Evolutionary conservation across 2,329 filamentous ascomycete genomes (phyloP).

Genomic region (Gliomastix tumulicola): DNA sequence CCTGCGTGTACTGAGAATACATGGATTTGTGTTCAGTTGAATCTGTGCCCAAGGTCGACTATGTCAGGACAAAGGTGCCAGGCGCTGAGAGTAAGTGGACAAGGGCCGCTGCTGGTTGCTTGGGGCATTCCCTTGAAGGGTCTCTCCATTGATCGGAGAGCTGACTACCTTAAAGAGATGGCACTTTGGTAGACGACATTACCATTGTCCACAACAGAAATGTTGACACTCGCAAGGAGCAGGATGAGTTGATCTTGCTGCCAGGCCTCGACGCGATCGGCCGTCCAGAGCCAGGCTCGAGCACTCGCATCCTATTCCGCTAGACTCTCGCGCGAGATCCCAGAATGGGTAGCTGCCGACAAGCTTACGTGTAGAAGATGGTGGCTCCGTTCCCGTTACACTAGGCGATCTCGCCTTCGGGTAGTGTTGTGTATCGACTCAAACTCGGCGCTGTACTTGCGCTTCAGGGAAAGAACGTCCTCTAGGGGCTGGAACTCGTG

Average conservation of each 20-base stretch:
- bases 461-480: neutral
- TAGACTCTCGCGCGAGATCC: neutral
- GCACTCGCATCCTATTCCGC: neutral
- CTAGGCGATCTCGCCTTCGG: neutral
- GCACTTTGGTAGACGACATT: neutral
- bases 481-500: neutral
- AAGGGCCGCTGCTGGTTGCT: neutral
- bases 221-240: neutral
- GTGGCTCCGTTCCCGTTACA: neutral
- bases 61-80: neutral
- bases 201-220: neutral
- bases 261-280: neutral
- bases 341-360: neutral
- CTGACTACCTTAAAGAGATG: neutral
- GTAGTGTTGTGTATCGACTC: neutral
- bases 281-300: neutral
- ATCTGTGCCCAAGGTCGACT: neutral
- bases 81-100: neutral
- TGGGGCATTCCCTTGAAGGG: neutral
- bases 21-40: neutral
- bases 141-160: neutral
- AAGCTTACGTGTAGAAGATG: neutral
- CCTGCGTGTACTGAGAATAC: neutral
- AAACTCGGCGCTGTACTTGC: neutral
- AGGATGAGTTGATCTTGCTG: neutral